Evolutionary conservation across 2,329 filamentous ascomycete genomes (phyloP).

Genomic region (Paracamarosporium sp.): DNA sequence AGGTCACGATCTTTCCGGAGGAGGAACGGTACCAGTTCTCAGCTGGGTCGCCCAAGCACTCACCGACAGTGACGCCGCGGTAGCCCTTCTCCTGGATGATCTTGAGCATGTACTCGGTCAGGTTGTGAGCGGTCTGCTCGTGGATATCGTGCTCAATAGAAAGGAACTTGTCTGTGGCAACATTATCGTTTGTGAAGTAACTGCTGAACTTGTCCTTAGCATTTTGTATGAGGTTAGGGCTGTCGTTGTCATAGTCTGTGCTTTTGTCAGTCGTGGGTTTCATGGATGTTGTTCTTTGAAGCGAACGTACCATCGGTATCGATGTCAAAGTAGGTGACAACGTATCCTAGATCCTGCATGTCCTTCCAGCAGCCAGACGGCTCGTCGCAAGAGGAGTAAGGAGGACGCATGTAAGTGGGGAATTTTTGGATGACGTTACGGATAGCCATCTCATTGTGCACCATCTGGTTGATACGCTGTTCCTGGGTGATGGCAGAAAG

Average conservation of each 20-base stretch:
- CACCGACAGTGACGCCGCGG: constrained; percentile 55
- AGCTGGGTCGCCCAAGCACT: constrained; percentile 54
- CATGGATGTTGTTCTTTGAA: constrained; percentile 19
- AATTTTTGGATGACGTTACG: constrained; percentile 62
- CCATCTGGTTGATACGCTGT: constrained; percentile 56
- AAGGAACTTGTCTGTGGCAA: constrained; percentile 50
- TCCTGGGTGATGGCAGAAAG: constrained; percentile 51
- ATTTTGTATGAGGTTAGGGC: constrained; percentile 34
- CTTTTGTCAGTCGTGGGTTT: neutral
- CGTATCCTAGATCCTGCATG: constrained; percentile 57
- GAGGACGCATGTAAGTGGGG: constrained; percentile 62
- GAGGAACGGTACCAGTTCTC: constrained; percentile 58
- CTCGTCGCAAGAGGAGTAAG: constrained; percentile 55
- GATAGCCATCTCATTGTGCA: constrained; percentile 62
- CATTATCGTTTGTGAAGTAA: constrained; percentile 45
- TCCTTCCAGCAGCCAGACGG: constrained; percentile 47
- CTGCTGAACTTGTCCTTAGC: constrained; percentile 49
- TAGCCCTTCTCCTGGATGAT: constrained; percentile 46
- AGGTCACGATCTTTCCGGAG: constrained; percentile 42
- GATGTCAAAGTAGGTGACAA: constrained; percentile 66
- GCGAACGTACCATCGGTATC: constrained; percentile 57
- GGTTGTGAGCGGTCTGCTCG: constrained; percentile 51
- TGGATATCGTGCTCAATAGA: constrained; percentile 62
- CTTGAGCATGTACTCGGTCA: constrained; percentile 54
- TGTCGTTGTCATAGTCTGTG: constrained; percentile 39